Evolutionary conservation across 768 basidiomycete genomes (phyloP), one percentile per base, ranked within the genome.

Genomic region (Mycena polygramma): DNA sequence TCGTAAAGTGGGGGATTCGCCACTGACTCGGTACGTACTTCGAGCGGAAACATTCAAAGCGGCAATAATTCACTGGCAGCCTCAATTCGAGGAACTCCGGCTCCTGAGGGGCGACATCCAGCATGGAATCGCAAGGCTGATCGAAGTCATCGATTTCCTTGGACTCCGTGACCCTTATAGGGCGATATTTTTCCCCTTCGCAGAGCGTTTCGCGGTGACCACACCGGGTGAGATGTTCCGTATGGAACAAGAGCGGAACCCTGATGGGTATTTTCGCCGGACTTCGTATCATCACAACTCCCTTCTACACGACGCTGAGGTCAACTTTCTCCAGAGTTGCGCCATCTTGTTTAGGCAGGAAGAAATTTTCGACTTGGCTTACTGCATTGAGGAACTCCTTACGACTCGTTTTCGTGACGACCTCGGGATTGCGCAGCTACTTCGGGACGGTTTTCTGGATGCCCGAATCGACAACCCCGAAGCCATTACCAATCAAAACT

Each of bases 301-400:
- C 1, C 5, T 61, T 0, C 35, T 61, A 0, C 59, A 61, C 36
- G 35, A 61, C 36, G 59, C 59, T 35, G 59, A 61, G 22, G 30
- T 13, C 9, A 61, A 61, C 22, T 61, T 61, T 15, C 26, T 60
- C 7, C 58, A 60, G 24, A 41, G 22, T 20, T 60, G 58, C 24
- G 43, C 58, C 4, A 61, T 48, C 3, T 30, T 49, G 5, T 61
- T 61, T 10, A 46, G 59, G 4, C 17, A 22, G 0, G n/a, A 26
- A 3, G 1, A 22, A 5, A 35, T 49, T 3, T 61, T n/a, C 35
- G 35, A 61, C 1, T 30, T 49, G 4, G 59, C 59, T 4, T 61
- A 11, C 24, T 17, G 15, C 14, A 3, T 51, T 8, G 60, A 61
- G n/a, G 45, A 35, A 8, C 2, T 61, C 2, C 17, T 61, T 6